phyloP scores from a whole-genome alignment of 768 basidiomycete genomes.

The Podaxis carcinomalis region DNA sequence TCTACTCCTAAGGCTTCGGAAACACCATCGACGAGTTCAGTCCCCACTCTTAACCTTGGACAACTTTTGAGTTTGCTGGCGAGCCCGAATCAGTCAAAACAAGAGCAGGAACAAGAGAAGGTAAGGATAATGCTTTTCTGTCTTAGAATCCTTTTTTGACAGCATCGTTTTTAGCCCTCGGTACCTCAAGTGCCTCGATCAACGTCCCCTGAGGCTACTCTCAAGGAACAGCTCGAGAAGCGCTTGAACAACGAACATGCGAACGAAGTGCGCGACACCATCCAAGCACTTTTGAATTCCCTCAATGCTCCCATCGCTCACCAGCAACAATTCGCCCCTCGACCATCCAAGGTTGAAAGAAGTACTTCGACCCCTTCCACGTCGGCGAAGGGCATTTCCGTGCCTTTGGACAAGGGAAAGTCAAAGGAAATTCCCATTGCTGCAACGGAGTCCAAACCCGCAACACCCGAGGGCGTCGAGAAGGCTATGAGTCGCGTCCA shows the following conservation, averaged over 20 bases:
- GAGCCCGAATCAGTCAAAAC: not conserved
- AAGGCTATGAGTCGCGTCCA: constrained; percentile 35
- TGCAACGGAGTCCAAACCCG: constrained; percentile 10
- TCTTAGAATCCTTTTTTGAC: not conserved
- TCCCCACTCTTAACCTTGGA: not conserved
- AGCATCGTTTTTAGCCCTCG: not conserved
- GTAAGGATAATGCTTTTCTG: not conserved
- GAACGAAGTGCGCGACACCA: constrained; percentile 34
- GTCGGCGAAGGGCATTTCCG: not conserved
- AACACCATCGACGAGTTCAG: not conserved
- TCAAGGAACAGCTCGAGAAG: constrained; percentile 28
- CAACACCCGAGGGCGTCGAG: constrained; percentile 25
- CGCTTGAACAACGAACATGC: constrained; percentile 26
- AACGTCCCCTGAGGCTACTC: constrained; percentile 3
- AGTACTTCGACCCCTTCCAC: not conserved
- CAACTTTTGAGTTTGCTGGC: not conserved
- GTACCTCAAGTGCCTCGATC: not conserved
- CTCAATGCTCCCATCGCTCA: constrained; percentile 17
- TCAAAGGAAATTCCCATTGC: constrained; percentile 19
- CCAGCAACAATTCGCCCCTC: constrained; percentile 5
- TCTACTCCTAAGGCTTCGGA: not conserved
- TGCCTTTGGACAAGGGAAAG: constrained; percentile 31
- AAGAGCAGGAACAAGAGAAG: not conserved
- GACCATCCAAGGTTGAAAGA: not conserved
- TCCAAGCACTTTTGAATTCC: constrained; percentile 35